Evolutionary conservation across 768 basidiomycete genomes (phyloP).

Genomic region (Lyophyllum shimeji): DNA sequence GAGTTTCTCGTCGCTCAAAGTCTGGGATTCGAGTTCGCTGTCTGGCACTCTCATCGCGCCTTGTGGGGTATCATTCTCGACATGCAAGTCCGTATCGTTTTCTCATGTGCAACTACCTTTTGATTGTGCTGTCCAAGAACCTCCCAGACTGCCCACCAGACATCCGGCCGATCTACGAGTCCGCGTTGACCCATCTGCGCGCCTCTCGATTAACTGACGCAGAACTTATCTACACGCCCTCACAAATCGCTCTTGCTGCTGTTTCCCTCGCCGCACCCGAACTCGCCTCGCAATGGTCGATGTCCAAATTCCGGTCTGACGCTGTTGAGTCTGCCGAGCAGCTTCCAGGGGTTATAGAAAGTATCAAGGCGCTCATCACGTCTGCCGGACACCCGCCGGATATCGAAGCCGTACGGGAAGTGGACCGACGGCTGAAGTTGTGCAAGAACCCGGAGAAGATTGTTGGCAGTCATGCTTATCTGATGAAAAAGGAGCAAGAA

Average conservation of each 20-base stretch:
- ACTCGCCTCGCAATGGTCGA: constrained; percentile 62
- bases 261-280: constrained; percentile 64
- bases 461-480: constrained; percentile 81
- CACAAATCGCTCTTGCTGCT: constrained; percentile 88
- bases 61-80: constrained; percentile 90
- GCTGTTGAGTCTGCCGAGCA: constrained; percentile 24
- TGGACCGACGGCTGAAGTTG: constrained; percentile 81
- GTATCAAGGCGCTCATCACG: constrained; percentile 57
- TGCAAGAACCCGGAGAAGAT: constrained; percentile 98
- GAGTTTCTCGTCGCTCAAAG: constrained; percentile 97
- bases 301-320: constrained; percentile 31
- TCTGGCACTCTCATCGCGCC: constrained; percentile 89
- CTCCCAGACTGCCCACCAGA: constrained; percentile 51
- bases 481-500: constrained; percentile 68
- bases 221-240: constrained; percentile 89
- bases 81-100: constrained; percentile 59
- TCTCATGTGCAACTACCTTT: background rate
- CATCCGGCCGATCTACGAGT: constrained; percentile 58
- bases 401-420: constrained; percentile 81
- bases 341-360: constrained; percentile 41
- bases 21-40: constrained; percentile 89
- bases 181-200: constrained; percentile 65
- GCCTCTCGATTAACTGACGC: constrained; percentile 87
- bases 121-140: constrained; percentile 39
- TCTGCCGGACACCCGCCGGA: constrained; percentile 62